A percentile compares a stretch with the other conserved stretches of the same genome.
Evolutionary conservation across 345 rosid species (phyloP).

Genomic region (Rhizophora mangle): DNA sequence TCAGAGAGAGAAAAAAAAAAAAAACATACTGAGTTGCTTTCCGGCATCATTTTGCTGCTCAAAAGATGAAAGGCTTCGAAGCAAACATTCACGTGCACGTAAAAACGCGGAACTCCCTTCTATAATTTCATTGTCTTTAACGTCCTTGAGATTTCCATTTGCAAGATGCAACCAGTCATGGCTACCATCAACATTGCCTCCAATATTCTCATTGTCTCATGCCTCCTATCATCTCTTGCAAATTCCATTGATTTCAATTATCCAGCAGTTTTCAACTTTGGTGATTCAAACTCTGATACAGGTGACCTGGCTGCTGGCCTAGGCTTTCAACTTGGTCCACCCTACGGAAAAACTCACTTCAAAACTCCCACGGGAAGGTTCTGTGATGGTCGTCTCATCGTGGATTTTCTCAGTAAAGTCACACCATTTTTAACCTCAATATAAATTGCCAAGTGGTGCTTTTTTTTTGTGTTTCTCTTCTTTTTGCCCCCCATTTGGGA

Average conservation of each 20-base stretch:
- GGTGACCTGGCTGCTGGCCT: slow-evolving; percentile 51
- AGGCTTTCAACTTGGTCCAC: slow-evolving; percentile 41
- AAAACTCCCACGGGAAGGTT: slow-evolving; percentile 50
- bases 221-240: slow-evolving; percentile 7
- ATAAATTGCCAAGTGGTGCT: too few relatives aligned
- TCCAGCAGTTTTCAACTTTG: slow-evolving; percentile 52
- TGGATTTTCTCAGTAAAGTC: slow-evolving; percentile 54
- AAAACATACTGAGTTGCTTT: slow-evolving; percentile 13
- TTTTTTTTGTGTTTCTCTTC: background rate
- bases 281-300: slow-evolving; percentile 75
- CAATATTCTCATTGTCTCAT: slow-evolving; percentile 12
- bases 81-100: slow-evolving; percentile 16
- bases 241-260: slow-evolving; percentile 39
- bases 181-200: background rate
- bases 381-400: slow-evolving; percentile 61
- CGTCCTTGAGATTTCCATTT: background rate
- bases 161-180: slow-evolving; percentile 14
- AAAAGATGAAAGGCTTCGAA: slow-evolving; percentile 14
- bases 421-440: background rate
- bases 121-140: background rate
- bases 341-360: slow-evolving; percentile 50
- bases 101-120: background rate
- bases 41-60: slow-evolving; percentile 10
- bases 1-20: background rate
- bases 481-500: background rate